Base-by-base conservation (phyloP, 352 stramenopile species). In the Globisporangium viniferum region DNA sequence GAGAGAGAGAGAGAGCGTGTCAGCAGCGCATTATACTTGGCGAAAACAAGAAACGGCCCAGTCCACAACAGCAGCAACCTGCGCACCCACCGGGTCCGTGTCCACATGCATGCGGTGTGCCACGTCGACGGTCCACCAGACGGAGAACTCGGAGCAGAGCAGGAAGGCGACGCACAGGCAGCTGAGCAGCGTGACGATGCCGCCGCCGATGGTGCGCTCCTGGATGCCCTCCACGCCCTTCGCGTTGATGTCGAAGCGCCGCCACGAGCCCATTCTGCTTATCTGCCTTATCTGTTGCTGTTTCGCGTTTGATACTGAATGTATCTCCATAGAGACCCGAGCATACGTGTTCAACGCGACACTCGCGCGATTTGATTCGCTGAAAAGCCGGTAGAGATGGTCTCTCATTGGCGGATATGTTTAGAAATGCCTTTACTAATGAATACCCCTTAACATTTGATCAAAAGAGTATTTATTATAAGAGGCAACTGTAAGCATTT, bases 211-310 rank as follows among this genome's bases (percentile, higher is more conserved):
- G 53, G 88, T 96, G 73, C 86, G 86, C 80, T 94, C 86, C 77
- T 96, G 89, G 73, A 96, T 95, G 73, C 89, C 89, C 72, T 96
- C 89, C 53, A 96, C 83, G 78, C 87, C 89, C 82, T 96, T 96
- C 64, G 84, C 82, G 64, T 96, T 93, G 66, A 94, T 78, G 79
- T 96, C 89, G 72, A 94, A 96, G 69, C 82, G 83, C 73, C 86
- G 81, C 86, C 83, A 92, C 73, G 81, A 79, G 68, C 84, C 67
- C 75, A 88, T 87, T 18, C 20, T 73, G 24, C 44, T 35, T 46
- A 1, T 22, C 29, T 55, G 12, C 14, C 51, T 36, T 31, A 10
- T 63, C 22, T 39, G n/a, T 31, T 60, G 56, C 69, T 33, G 31
- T 63, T 64, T 74, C 24, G 59, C 22, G 22, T 46, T 68, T 59